Evolutionary conservation across 805 yeast species (phyloP).

Genomic region (Metschnikowia cerradonensis): DNA sequence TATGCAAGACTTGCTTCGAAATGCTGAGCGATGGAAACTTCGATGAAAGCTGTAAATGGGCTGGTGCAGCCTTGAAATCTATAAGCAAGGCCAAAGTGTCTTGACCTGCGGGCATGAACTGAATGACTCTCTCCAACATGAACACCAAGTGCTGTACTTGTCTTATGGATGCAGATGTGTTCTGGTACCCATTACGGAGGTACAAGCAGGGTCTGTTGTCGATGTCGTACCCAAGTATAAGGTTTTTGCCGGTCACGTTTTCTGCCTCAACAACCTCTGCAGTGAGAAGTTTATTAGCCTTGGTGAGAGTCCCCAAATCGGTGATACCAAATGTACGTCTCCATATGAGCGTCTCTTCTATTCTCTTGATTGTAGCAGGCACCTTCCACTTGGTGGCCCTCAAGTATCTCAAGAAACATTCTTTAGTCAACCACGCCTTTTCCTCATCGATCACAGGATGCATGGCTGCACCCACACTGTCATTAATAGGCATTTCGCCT

Average conservation of each 20-base stretch:
- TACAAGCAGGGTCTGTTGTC: slow-evolving; percentile 52
- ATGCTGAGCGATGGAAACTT: slow-evolving; percentile 48
- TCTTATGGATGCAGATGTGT: slow-evolving; percentile 46
- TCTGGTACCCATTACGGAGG: slow-evolving; percentile 52
- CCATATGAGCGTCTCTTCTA: slow-evolving; percentile 50
- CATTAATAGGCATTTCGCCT: slow-evolving; percentile 29
- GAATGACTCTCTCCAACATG: slow-evolving; percentile 52
- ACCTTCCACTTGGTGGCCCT: slow-evolving; percentile 51
- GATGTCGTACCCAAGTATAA: slow-evolving; percentile 52
- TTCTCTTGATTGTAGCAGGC: slow-evolving; percentile 40
- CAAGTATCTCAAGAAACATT: slow-evolving; percentile 49
- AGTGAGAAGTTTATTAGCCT: slow-evolving; percentile 29
- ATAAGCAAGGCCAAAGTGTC: slow-evolving; percentile 52
- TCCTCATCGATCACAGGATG: slow-evolving; percentile 32
- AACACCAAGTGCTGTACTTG: slow-evolving; percentile 56
- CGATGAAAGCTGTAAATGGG: slow-evolving; percentile 32
- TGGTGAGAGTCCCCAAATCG: slow-evolving; percentile 24
- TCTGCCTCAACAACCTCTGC: slow-evolving; percentile 45
- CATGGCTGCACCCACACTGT: slow-evolving; percentile 19
- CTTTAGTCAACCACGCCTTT: slow-evolving; percentile 46
- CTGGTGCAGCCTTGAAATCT: slow-evolving; percentile 49
- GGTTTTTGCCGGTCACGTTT: slow-evolving; percentile 50
- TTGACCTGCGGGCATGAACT: slow-evolving; percentile 56
- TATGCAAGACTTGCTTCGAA: slow-evolving; percentile 28
- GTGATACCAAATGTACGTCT: slow-evolving; percentile 51